phyloP scores from a whole-genome alignment of 2,329 filamentous ascomycete species.

The Colletotrichum melonis region DNA sequence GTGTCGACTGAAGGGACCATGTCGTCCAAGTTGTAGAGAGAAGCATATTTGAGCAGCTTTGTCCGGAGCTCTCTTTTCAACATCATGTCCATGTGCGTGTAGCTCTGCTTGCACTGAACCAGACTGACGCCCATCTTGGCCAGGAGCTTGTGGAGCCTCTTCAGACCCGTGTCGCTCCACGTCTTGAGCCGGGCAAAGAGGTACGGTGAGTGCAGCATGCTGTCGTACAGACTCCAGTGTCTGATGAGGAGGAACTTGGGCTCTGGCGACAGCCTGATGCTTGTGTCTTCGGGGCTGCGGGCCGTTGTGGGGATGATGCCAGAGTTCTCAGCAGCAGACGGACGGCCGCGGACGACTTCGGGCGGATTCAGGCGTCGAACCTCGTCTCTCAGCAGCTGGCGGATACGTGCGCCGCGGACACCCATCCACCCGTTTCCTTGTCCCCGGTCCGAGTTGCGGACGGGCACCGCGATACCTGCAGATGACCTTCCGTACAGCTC shows the following conservation, averaged over 20 bases:
- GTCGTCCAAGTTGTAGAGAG: slow-evolving; percentile 92
- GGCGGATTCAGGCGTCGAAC: slow-evolving; percentile 92
- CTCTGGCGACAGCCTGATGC: slow-evolving; percentile 92
- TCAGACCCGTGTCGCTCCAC: slow-evolving; percentile 91
- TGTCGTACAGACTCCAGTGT: slow-evolving; percentile 98
- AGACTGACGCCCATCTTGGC: slow-evolving; percentile 98
- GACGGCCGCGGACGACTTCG: slow-evolving; percentile 70
- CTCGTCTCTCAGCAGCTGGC: slow-evolving; percentile 90
- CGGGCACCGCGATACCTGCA: slow-evolving; percentile 76
- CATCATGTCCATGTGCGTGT: slow-evolving; percentile 98
- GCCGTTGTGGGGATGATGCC: slow-evolving; percentile 93
- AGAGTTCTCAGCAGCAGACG: slow-evolving; percentile 72
- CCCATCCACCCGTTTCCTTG: slow-evolving; percentile 81
- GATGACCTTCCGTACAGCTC: slow-evolving; percentile 91
- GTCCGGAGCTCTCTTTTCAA: slow-evolving; percentile 88
- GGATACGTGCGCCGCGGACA: slow-evolving; percentile 83
- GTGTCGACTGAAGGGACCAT: slow-evolving; percentile 85
- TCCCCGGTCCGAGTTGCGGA: slow-evolving; percentile 65
- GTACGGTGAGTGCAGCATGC: slow-evolving; percentile 97
- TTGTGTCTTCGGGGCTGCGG: slow-evolving; percentile 88
- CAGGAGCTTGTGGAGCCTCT: slow-evolving; percentile 90
- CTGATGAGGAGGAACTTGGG: slow-evolving; percentile 92
- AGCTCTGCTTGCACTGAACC: slow-evolving; percentile 93
- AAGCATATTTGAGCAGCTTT: slow-evolving; percentile 90
- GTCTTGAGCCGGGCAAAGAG: slow-evolving; percentile 91